Conservation (phyloP, 768 basidiomycete species). For the Panaeolus cyanescens region DNA sequence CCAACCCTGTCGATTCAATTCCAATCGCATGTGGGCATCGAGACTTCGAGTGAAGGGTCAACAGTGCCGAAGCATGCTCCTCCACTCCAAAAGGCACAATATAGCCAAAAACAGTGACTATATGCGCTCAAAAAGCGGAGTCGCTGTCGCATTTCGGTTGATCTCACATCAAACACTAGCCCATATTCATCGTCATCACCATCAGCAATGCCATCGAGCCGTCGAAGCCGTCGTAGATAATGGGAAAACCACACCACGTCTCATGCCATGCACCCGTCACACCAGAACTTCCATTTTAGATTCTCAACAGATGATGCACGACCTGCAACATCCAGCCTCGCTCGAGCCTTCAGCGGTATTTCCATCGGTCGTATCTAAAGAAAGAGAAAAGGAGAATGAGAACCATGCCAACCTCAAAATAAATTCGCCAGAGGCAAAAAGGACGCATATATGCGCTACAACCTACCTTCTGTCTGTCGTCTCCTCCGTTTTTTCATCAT, state of each 20-base stretch:
- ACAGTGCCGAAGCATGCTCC: no score
- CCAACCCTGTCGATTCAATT: no score
- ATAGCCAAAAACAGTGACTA: not conserved
- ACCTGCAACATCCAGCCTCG: constrained; percentile 23
- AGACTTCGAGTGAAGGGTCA: no score
- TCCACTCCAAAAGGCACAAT: not conserved
- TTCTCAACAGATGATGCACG: constrained; percentile 24
- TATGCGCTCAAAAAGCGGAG: not conserved
- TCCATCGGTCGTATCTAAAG: constrained; percentile 13
- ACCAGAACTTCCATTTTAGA: no score
- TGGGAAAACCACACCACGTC: not conserved
- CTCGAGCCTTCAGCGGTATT: constrained; percentile 11
- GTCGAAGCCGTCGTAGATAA: no score
- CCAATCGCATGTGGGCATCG: no score
- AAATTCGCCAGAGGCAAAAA: not conserved
- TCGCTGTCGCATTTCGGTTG: not conserved
- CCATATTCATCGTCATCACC: no score
- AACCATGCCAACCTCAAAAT: not conserved
- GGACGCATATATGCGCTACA: not conserved
- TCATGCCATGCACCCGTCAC: no score
- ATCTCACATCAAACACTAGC: not conserved
- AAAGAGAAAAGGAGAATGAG: not conserved
- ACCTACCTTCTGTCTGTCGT: constrained; percentile 29
- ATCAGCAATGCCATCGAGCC: no score
- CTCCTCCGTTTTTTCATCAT: constrained; percentile 57